Evolutionary conservation across 345 rosid genomes (phyloP), one percentile per base, ranked within the genome.

Genomic region (Hibiscus mutabilis): DNA sequence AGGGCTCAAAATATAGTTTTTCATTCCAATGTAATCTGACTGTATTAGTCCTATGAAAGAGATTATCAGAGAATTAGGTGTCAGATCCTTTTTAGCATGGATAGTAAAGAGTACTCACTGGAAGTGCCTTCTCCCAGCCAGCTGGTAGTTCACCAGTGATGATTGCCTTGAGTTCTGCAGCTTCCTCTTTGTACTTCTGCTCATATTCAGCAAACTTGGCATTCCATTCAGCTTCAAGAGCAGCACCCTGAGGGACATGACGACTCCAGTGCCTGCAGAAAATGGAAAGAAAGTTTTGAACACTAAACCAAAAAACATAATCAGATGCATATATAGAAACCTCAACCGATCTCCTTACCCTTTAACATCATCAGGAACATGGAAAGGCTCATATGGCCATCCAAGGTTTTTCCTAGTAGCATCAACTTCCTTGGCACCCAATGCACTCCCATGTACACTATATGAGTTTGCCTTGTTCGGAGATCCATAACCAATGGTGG

Each of bases 391-490:
- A 44, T 75, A 73, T 11, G 97, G 90, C 99, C 99, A 96, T 73
- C 86, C 96, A 40, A 96, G 98, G 87, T 96, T 96, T 78, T 85
- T 72, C 85, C 99, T 92, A 18, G 99, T 96, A 78, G 99, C 99
- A 69, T 92, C 99, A 19, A 96, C 99, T 91, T 96, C 99, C 82
- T 96, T 96, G 82, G 96, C 83, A 25, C 99, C 99, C 73, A 96
- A 78, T 70, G 99, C 99, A 79, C 91, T 86, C 42, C 99, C 99
- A 58, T 96, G 99, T 40, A 92, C 99, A 76, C 97, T 91, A 81
- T 96, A 91, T 60, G 90, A 80, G 82, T 92, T 96, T 29, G 99
- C 81, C 83, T 92, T 96, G 88, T 96, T 96, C 16, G 99, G 99
- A 75, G 99, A 92, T 19, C 99, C 99, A 73, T 52, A 96, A 76